Evolutionary conservation across 1,284 basidiomycete genomes (phyloP).

Genomic region (Phellopilus nigrolimitatus): DNA sequence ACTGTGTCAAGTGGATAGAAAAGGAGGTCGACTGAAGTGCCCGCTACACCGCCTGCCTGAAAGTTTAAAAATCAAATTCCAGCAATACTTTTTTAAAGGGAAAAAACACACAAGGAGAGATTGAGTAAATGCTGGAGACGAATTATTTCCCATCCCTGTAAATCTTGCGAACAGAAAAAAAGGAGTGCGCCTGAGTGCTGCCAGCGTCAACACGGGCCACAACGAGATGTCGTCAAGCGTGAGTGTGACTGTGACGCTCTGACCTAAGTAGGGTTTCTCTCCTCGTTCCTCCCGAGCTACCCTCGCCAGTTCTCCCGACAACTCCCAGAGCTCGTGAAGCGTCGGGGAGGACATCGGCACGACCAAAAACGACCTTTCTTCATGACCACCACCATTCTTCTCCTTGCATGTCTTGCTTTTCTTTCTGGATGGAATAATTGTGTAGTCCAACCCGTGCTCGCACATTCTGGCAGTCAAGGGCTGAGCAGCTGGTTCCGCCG

Average conservation of each 20-base stretch:
- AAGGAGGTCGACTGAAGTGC: conserved; percentile 87
- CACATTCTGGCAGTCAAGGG: background rate
- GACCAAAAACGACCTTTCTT: conserved; percentile 2
- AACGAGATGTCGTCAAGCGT: too few relatives aligned
- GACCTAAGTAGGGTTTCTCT: too few relatives aligned
- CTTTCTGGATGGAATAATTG: background rate
- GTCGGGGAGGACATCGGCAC: too few relatives aligned
- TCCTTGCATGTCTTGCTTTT: background rate
- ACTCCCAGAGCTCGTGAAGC: too few relatives aligned
- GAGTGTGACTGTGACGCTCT: background rate
- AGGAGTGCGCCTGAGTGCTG: too few relatives aligned
- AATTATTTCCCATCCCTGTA: conserved; percentile 1
- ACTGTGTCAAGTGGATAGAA: conserved; percentile 97
- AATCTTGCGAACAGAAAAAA: too few relatives aligned
- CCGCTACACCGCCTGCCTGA: conserved; percentile 83
- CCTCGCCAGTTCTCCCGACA: too few relatives aligned
- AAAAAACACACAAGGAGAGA: conserved; percentile 34
- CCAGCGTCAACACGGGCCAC: too few relatives aligned
- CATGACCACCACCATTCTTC: conserved; percentile 1
- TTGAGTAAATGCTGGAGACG: conserved; percentile 35
- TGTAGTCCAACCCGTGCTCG: background rate
- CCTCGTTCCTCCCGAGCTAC: too few relatives aligned
- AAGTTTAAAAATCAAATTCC: conserved; percentile 1
- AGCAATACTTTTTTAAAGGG: background rate
- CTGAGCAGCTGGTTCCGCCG: conserved; percentile 28